A percentile compares a stretch with the other conserved stretches of the same genome.
Evolutionary conservation across 129 eudicot genomes (phyloP).

Genomic region (Artemisia tridentata): DNA sequence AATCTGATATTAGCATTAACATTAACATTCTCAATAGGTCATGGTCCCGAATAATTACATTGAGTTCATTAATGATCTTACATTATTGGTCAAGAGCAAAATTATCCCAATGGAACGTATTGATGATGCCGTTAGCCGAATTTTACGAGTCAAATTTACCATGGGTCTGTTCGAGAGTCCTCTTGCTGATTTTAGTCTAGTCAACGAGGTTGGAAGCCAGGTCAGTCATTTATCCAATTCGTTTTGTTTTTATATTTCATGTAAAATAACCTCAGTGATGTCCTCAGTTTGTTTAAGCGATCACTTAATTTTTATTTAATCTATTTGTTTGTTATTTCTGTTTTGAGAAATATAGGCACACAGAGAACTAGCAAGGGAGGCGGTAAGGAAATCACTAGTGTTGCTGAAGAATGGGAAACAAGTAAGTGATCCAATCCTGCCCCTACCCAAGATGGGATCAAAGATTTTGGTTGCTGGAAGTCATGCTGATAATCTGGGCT

Average conservation of each 20-base stretch:
- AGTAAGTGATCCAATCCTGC: conserved; percentile 38
- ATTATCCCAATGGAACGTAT: conserved; percentile 71
- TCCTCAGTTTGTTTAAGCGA: neutral
- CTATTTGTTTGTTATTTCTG: neutral
- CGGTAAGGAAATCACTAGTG: conserved; percentile 59
- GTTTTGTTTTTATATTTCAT: neutral
- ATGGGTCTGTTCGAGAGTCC: conserved; percentile 86
- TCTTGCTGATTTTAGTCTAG: conserved; percentile 67
- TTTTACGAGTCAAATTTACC: conserved; percentile 72
- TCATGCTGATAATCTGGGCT: conserved; percentile 73
- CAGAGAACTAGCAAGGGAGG: conserved; percentile 65
- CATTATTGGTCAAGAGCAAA: conserved; percentile 66
- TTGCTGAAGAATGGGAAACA: conserved; percentile 59
- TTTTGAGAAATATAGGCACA: conserved; percentile 40
- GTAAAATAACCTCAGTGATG: neutral
- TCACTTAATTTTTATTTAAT: neutral
- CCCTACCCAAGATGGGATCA: conserved; percentile 52
- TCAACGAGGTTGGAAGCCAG: conserved; percentile 75
- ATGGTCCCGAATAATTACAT: conserved; percentile 72
- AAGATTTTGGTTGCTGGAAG: conserved; percentile 59
- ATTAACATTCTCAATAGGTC: conserved; percentile 41
- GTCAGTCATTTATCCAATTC: conserved; percentile 30
- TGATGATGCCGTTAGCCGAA: conserved; percentile 84
- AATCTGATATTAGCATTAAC: too few species aligned
- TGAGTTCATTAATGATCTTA: conserved; percentile 71